These are phyloP conservation scores for Diaporthe ilicicola DNA, from an alignment of 2,329 filamentous ascomycete genomes.

Conservation along the genomic window DNA sequence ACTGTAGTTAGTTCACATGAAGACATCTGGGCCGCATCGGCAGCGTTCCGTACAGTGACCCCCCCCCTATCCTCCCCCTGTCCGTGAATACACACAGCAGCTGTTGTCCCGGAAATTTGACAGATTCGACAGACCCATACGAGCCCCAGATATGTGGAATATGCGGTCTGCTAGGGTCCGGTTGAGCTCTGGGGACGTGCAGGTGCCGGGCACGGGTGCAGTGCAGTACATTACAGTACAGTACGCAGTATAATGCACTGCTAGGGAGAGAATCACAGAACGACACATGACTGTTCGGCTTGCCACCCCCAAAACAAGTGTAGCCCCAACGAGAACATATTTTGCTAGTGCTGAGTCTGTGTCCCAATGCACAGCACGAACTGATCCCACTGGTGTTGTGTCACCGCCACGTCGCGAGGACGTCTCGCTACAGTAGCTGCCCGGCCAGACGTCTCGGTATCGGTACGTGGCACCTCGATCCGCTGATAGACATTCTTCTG, in stretches of 20 bases:
- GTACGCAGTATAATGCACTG: neutral
- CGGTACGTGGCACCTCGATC: neutral
- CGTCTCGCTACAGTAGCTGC: neutral
- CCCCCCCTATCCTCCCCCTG: neutral
- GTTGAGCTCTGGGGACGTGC: neutral
- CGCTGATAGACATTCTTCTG: constrained; percentile 10
- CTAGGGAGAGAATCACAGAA: too few relatives aligned
- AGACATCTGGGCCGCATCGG: neutral
- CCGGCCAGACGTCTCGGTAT: neutral
- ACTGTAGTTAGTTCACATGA: neutral
- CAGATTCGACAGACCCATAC: neutral
- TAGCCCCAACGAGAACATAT: neutral
- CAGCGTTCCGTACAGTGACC: neutral
- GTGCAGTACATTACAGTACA: neutral
- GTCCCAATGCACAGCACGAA: neutral
- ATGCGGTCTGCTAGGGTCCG: neutral
- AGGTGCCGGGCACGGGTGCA: neutral
- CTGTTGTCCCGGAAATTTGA: constrained; percentile 6
- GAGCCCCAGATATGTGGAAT: neutral
- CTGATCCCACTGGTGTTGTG: neutral
- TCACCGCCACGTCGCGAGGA: neutral
- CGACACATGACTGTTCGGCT: neutral
- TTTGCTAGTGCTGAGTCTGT: neutral
- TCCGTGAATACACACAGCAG: neutral
- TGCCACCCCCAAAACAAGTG: neutral